Base-by-base conservation (phyloP, 1,284 basidiomycete species). In the Anthracocystis walkeri region DNA sequence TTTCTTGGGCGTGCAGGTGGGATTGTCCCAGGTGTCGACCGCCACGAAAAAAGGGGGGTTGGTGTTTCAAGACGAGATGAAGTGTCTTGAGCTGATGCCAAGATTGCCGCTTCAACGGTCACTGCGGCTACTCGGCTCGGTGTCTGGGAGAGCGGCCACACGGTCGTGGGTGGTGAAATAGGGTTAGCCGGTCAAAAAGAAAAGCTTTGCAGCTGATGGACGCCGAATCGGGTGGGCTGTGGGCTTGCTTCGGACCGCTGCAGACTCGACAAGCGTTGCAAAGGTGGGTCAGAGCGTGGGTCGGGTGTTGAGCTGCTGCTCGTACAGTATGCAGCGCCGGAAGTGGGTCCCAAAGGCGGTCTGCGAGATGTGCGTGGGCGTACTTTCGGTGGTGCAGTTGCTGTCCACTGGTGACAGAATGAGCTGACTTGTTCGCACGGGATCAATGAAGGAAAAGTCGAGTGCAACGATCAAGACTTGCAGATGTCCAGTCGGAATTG, bases 151-250 rank as follows among this genome's bases (percentile, higher is more conserved):
- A 38, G 42, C 41, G 3, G 38, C 20, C n/a, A 25, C 29, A 23
- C 27, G 27, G 48, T 31, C 35, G 38, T 50, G 45, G 55, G 45
- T 27, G 45, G 21, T 12, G 55, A 46, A 48, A 40, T 56, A 61
- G 59, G 59, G 25, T 62, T 58, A 49, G 50, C 40, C 53, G 57
- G 57, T 12, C 52, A 46, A 50, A 25, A 23, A 3, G 7, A n/a
- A 18, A 46, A 20, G 40, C 23, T n/a, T 35, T 40, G 38, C 58
- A 41, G 48, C 23, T 25, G 52, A 54, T 18, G 27, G 54, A 29
- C 46, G 45, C 42, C 42, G 27, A 48, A 46, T 18, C n/a, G 33
- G 18, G 65, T 61, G 65, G 65, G 35, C 31, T 54, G 65, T 61
- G 65, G 65, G 35, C 31, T 54, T 21, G 7, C 46, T 23, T 20